Evolutionary conservation across 306 rosid species (phyloP).

Genomic region (Elaeagnus macrophylla): DNA sequence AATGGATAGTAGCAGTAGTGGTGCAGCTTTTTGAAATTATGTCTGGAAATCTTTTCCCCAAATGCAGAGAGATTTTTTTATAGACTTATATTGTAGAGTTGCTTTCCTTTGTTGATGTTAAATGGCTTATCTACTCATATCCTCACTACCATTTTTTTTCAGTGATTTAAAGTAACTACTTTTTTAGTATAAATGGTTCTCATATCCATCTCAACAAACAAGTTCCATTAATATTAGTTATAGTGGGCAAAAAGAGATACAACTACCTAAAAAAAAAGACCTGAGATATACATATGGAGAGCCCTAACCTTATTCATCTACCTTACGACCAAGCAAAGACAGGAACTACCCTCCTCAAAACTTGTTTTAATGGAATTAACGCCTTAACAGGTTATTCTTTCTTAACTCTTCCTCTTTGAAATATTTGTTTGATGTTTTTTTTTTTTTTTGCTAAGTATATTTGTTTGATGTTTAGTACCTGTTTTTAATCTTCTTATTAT

Average conservation of each 20-base stretch:
- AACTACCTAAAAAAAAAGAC: neutral
- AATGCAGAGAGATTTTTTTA: neutral
- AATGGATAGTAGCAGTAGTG: neutral
- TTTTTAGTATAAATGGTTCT: too few relatives aligned
- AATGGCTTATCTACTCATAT: neutral
- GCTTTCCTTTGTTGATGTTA: neutral
- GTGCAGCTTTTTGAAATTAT: neutral
- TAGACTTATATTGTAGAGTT: too few relatives aligned
- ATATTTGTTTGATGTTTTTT: neutral
- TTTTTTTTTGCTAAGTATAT: too few relatives aligned
- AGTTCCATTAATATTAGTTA: too few relatives aligned
- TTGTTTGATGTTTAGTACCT: too few relatives aligned
- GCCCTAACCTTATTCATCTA: constrained; percentile 31
- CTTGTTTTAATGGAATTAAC: constrained; percentile 70
- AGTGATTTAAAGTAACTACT: too few relatives aligned
- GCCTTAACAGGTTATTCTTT: constrained; percentile 41
- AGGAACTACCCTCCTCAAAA: constrained; percentile 52
- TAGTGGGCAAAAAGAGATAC: too few relatives aligned
- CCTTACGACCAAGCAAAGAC: constrained; percentile 28
- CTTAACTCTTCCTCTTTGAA: neutral
- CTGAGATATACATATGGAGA: constrained; percentile 34
- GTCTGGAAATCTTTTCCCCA: neutral
- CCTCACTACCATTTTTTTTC: neutral
- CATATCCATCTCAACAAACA: too few relatives aligned
- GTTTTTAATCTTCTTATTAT: too few relatives aligned